Conservation (phyloP, 192 early-diverging fungal genomes). For the Diversispora epigaea region DNA sequence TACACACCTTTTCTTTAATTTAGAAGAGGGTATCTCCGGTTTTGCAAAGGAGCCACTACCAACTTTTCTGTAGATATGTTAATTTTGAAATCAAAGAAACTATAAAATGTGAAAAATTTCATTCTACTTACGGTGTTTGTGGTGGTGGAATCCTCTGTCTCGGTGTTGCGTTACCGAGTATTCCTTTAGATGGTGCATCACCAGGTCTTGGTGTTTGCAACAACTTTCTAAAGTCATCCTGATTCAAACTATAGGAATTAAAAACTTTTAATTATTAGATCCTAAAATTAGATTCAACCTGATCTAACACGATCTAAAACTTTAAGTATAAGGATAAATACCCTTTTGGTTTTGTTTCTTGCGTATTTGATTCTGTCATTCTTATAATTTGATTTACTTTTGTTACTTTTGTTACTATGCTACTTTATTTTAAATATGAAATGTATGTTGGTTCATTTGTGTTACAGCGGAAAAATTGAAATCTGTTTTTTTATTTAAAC, state of each 20-base stretch:
- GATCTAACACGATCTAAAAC: too few species aligned
- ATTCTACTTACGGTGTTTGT: slow-evolving; percentile 41
- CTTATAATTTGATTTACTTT: not conserved
- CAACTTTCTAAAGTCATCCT: slow-evolving; percentile 80
- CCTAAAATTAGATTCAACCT: too few species aligned
- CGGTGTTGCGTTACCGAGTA: slow-evolving; percentile 32
- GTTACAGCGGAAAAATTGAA: too few species aligned
- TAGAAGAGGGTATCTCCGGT: slow-evolving; percentile 12
- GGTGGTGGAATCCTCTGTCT: slow-evolving; percentile 33
- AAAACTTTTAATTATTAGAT: not conserved
- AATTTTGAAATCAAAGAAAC: not conserved
- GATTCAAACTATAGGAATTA: slow-evolving; percentile 51
- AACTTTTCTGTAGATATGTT: not conserved
- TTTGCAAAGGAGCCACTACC: not conserved
- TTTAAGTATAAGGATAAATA: not conserved
- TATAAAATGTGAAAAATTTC: slow-evolving; percentile 25
- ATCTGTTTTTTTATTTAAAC: too few species aligned
- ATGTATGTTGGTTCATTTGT: too few species aligned
- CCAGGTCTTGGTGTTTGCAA: slow-evolving; percentile 66
- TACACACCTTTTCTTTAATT: slow-evolving; percentile 19
- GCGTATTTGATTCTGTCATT: not conserved
- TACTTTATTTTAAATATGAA: too few species aligned
- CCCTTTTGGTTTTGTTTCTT: slow-evolving; percentile 16
- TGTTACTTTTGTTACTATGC: too few species aligned
- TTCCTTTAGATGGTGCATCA: slow-evolving; percentile 35